Evolutionary conservation across 2,329 filamentous ascomycete species (phyloP), one percentile per base, ranked within the genome.

Genomic region (Pyricularia grisea): DNA sequence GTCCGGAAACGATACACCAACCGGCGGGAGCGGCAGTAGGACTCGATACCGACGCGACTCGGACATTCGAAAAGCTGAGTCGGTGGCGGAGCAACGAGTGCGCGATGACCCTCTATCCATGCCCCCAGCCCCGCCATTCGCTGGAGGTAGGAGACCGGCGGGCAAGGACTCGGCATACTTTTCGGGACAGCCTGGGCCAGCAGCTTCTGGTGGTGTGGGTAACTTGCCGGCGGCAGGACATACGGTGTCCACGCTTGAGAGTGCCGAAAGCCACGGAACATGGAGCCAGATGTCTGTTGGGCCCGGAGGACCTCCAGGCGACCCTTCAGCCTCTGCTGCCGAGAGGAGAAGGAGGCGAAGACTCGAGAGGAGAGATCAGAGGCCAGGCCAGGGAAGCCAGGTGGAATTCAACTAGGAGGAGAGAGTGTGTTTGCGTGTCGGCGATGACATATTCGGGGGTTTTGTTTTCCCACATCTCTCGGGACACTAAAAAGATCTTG

Each of bases 141-240:
- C 86, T 5, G 82, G 81, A 61, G 82, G 81, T 20, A 30, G 50
- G 12, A 28, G 66, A 27, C 0, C 79, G 80, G 70, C 81, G 82
- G 73, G 77, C 2, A 89, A 88, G 73, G 87, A 90, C 74, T 87
- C 85, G 64, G 85, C 85, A 10, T 89, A 89, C 73, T 89, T 87
- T 74, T 87, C 58, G 20, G 65, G 65, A 6, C 31, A 36, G 11
- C 65, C 65, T 9, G 33, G 33, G n/a, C 65, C n/a, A n/a, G n/a
- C 65, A 25, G 65, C 65, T 28, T 50, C 36, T 27, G 33, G n/a
- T 36, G 23, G 30, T 79, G 81, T 2, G 80, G 81, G 20, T 0
- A 71, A 72, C 31, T 74, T 75, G 9, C 78, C 81, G 1, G 75
- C 78, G 20, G 79, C 79, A 0, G 78, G 77, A 2, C 77, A 77